Base-by-base conservation (phyloP, 1,139 yeast species). In the Kazachstania sp. region DNA sequence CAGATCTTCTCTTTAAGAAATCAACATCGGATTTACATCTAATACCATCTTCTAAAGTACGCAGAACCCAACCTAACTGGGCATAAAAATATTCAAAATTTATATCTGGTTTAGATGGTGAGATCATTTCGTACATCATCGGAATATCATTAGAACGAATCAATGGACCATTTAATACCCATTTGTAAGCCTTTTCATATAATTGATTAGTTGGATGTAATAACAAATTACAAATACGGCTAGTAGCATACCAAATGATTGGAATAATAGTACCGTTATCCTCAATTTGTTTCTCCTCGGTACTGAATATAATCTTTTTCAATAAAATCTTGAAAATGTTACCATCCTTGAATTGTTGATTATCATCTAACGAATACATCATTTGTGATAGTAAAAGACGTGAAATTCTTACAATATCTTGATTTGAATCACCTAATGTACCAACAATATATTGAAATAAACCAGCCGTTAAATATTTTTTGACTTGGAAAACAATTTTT, bases 181-280 rank as follows among this genome's bases (percentile, higher is more conserved):
- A 83, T 54, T 81, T 73, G 58, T 73, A 78, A 0, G 79, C 77
- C 52, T 78, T 77, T 53, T 86, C 95, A 61, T 83, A 86, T 41
- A 90, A 59, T 69, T 75, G 63, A 77, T 94, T n/a, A 77, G 81
- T 1, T 88, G 96, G 61, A 78, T 80, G 60, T 8, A 73, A 62
- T 48, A 86, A 62, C 1, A 86, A 69, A 4, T 79, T 77, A 4
- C 79, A 67, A 38, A 87, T 62, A 45, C 75, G 73, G 0, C 86
- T 70, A 57, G 81, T 53, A 65, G 75, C 55, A 64, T 59, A 60
- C 78, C 72, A 67, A 34, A 69, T 70, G 45, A 74, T 56, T 43
- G 71, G 73, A n/a, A 71, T 66, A 46, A 69, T 64, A 5, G 12
- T 23, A 3, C 55, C 53, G 18, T 51, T 56, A 20, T 60, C 58